Base-by-base conservation (phyloP, 352 stramenopile species). In the Pythium dissimile region DNA sequence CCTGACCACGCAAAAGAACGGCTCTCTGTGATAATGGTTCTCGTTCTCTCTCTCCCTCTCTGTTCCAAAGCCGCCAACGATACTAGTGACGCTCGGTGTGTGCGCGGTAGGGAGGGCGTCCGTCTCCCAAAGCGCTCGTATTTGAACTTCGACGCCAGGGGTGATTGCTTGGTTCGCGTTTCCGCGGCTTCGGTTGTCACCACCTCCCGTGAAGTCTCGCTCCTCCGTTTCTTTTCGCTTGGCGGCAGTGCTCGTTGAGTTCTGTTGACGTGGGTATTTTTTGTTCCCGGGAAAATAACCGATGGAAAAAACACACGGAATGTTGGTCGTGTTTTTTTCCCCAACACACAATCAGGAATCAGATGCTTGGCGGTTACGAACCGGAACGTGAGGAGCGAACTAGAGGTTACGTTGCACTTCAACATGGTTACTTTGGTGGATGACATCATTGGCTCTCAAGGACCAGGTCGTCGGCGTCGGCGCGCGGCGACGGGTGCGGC, bases 251-350 rank as follows among this genome's bases (percentile, higher is more conserved):
- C 45, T 31, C 45, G 9, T 10, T 7, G 23, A 20, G 35, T 46
- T 53, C 26, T 38, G 26, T 56, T 51, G 13, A 13, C 32, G n/a
- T 43, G 32, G 13, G 18, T 35, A 34, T 43, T 46, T 39, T 54
- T 24, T 42, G 53, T 69, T 69, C 54, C 64, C 54, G 62, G n/a
- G 61, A 69, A 69, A 61, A 69, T 61, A 54, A 69, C 53, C 27
- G 32, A n/a, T n/a, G n/a, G n/a, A n/a, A n/a, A n/a, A n/a, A 41
- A 38, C 23, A 43, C 32, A 20, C 37, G 44, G 43, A 60, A 34
- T 56, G 43, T 60, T 47, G 56, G 47, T 64, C 21, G 3, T 16
- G 21, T 8, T 47, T 23, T 20, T 42, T 16, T 49, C 27, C 30
- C 49, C 31, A 16, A 47, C 44, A 35, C 23, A 23, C 7, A 44